Percentiles rank a stretch among this genome's conserved stretches.
Conservation (phyloP, 257 asterid genomes). For the Solanum arcanum region DNA sequence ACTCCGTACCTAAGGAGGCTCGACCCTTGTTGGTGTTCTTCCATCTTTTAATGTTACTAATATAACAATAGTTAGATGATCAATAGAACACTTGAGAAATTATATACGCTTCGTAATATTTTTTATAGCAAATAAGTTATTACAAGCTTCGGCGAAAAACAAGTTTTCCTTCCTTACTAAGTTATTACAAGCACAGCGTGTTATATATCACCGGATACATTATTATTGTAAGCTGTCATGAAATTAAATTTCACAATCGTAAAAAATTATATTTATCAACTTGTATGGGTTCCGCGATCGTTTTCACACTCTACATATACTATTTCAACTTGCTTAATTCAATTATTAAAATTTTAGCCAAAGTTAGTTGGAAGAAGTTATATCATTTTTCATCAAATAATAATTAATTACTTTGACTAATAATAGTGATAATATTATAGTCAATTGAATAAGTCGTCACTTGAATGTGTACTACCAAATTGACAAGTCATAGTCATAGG, state of each 20-base stretch:
- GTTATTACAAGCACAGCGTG: neutral
- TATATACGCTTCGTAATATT: neutral
- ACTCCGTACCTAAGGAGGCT: no score
- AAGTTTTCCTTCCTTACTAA: accelerated
- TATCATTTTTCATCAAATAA: neutral
- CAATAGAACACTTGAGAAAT: neutral
- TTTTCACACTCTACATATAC: neutral
- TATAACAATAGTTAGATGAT: neutral
- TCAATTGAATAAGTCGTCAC: neutral
- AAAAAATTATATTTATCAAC: neutral
- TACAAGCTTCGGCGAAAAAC: neutral
- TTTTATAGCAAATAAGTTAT: neutral
- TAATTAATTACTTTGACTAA: neutral
- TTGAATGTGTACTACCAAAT: neutral
- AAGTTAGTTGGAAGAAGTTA: neutral
- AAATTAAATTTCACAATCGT: no score
- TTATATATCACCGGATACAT: no score
- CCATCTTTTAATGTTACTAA: neutral
- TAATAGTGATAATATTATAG: neutral
- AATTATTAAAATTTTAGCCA: neutral
- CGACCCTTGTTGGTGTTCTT: neutral
- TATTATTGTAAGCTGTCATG: neutral
- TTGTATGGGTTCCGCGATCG: neutral
- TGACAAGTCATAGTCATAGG: neutral
- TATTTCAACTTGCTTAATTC: neutral